These are phyloP conservation scores for Cryphonectria parasitica DNA, from an alignment of 2,329 filamentous ascomycete genomes.

Conservation along the genomic window DNA sequence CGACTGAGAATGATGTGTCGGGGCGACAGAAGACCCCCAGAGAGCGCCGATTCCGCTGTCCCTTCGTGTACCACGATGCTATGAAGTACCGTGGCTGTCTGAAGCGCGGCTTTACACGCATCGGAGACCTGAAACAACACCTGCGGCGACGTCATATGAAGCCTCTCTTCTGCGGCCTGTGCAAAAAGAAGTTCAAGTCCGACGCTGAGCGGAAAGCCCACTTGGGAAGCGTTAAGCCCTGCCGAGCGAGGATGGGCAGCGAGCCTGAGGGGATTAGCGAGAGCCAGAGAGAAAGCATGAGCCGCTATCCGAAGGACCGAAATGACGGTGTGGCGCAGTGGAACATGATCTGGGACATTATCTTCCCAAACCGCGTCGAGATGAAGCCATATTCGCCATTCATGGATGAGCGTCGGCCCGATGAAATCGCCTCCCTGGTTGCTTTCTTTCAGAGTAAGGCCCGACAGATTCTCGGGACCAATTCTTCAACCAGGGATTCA, in stretches of 20 bases:
- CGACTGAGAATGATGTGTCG: neutral
- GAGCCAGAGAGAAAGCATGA: conserved; percentile 12
- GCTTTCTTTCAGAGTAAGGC: conserved; percentile 8
- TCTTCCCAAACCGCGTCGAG: conserved; percentile 26
- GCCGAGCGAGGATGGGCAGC: neutral
- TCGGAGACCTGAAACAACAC: conserved; percentile 35
- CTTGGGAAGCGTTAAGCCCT: neutral
- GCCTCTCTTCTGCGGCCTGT: conserved; percentile 29
- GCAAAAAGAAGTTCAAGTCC: conserved; percentile 26
- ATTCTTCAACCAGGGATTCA: neutral
- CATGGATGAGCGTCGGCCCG: conserved; percentile 20
- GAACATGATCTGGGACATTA: conserved; percentile 32
- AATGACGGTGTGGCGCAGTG: conserved; percentile 30
- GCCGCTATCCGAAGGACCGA: conserved; percentile 12
- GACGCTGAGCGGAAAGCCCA: conserved; percentile 5
- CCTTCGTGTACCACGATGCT: conserved; percentile 32
- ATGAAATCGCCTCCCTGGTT: conserved; percentile 31
- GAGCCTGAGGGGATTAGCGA: conserved; percentile 28
- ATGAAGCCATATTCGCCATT: conserved; percentile 26
- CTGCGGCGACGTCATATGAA: conserved; percentile 29
- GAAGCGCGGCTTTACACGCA: conserved; percentile 25
- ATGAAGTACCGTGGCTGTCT: conserved; percentile 27
- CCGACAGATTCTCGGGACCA: neutral
- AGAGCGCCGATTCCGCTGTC: conserved; percentile 29
- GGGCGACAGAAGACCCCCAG: neutral